These are phyloP conservation scores for Linum trigynum DNA, from an alignment of 345 rosid genomes.

Conservation along the genomic window DNA sequence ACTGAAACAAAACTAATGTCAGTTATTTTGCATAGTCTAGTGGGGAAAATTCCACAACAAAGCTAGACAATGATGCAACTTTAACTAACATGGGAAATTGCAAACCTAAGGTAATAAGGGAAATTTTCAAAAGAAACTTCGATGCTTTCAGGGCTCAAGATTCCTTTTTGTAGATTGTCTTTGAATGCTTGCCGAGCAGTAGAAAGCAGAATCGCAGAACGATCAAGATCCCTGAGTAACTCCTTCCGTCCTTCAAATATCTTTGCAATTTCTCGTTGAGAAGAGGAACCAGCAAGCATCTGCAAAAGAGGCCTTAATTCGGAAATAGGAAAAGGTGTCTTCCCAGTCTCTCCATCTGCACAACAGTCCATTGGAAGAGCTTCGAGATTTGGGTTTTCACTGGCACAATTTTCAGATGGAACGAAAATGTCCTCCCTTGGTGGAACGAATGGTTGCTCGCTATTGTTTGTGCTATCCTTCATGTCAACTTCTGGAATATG, in stretches of 20 bases:
- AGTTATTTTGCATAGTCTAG: too few relatives aligned
- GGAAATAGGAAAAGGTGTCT: conserved; percentile 39
- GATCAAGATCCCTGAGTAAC: conserved; percentile 41
- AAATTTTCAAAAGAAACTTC: conserved; percentile 73
- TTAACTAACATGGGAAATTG: not conserved
- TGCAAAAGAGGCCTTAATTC: conserved; percentile 61
- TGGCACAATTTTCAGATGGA: conserved; percentile 39
- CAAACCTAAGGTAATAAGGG: conserved; percentile 81
- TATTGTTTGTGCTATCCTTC: conserved; percentile 50
- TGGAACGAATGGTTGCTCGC: conserved; percentile 43
- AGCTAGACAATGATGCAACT: not conserved
- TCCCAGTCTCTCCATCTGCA: conserved; percentile 43
- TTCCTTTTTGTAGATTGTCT: conserved; percentile 61
- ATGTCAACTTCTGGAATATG: conserved; percentile 52
- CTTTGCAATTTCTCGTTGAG: conserved; percentile 44
- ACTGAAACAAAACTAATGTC: conserved; percentile 36
- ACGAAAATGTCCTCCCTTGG: conserved; percentile 46
- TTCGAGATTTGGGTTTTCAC: conserved; percentile 43
- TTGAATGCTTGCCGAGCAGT: conserved; percentile 56
- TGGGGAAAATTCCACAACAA: too few relatives aligned
- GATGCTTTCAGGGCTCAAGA: conserved; percentile 48
- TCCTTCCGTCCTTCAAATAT: conserved; percentile 52
- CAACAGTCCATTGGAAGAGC: conserved; percentile 44
- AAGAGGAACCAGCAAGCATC: conserved; percentile 50
- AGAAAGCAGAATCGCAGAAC: conserved; percentile 36